Percentiles rank a stretch among this genome's conserved stretches.
Evolutionary conservation across 208 protist species (phyloP).

Genomic region (Leishmania aethiopica): DNA sequence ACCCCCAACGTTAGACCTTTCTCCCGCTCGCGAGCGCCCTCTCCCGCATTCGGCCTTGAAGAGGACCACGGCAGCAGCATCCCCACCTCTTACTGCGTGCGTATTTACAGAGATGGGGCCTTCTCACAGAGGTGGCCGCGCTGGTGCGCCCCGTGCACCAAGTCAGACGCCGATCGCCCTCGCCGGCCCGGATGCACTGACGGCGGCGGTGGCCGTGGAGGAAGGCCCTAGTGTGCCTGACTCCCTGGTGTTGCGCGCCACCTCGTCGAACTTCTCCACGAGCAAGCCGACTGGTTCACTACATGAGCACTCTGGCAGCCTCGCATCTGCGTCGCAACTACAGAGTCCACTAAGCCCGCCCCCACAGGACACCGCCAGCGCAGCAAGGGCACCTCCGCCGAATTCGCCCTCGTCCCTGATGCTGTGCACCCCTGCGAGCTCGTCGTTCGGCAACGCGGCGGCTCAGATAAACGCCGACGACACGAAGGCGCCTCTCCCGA

Average conservation of each 20-base stretch:
- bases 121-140: not conserved
- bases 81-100: not conserved
- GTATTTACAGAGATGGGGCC: conserved; percentile 19
- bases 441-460: not conserved
- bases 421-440: not conserved
- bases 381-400: not conserved
- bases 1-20: not conserved
- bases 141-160: not conserved
- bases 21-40: not conserved
- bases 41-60: conserved; percentile 4
- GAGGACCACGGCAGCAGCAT: not conserved
- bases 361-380: not conserved
- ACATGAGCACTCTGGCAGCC: not conserved
- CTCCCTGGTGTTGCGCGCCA: not conserved
- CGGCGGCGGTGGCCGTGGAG: not conserved
- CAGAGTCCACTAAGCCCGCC: not conserved
- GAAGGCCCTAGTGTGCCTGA: not conserved
- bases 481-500: not conserved
- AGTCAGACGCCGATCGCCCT: not conserved
- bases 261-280: not conserved
- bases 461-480: not conserved
- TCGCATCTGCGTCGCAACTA: not conserved
- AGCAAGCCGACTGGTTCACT: not conserved
- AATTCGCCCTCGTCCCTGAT: not conserved
- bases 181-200: not conserved